Conservation (phyloP, 352 stramenopile species). For the Phytopythium ostracodes region DNA sequence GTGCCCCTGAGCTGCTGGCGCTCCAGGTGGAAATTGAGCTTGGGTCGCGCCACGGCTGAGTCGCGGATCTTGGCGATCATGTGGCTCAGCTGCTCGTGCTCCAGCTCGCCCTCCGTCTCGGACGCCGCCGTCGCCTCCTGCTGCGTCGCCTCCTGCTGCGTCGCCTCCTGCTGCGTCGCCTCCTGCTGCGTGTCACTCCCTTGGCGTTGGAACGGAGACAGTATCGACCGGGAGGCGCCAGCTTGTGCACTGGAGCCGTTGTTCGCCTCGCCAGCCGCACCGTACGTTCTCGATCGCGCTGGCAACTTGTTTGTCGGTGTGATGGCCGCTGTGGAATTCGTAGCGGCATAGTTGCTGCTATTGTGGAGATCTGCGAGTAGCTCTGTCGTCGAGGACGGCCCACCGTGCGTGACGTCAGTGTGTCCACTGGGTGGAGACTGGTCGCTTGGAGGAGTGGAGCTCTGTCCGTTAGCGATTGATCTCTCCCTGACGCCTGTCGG, state of each 20-base stretch:
- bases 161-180: background rate
- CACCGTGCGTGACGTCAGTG: background rate
- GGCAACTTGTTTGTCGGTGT: background rate
- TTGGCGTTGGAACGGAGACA: background rate
- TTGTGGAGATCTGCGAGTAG: background rate
- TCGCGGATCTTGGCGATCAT: constrained; percentile 53
- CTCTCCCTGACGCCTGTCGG: background rate
- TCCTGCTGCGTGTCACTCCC: background rate
- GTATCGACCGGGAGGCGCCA: background rate
- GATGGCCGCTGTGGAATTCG: background rate
- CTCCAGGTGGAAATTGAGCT: constrained; percentile 48
- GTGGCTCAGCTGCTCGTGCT: constrained; percentile 17
- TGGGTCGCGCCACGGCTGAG: constrained; percentile 33
- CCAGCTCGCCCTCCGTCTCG: constrained; percentile 7
- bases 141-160: background rate
- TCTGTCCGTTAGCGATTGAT: background rate
- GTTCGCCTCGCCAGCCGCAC: background rate
- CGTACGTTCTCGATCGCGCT: background rate
- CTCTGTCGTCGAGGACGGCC: background rate
- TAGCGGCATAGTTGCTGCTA: no score
- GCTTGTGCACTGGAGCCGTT: background rate
- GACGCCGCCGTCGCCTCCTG: constrained; percentile 8
- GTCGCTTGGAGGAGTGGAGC: background rate
- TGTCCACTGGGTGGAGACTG: background rate
- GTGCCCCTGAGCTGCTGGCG: constrained; percentile 56